Evolutionary conservation across 257 asterid genomes (phyloP), one percentile per base, ranked within the genome.

Genomic region (Prunella vulgaris): DNA sequence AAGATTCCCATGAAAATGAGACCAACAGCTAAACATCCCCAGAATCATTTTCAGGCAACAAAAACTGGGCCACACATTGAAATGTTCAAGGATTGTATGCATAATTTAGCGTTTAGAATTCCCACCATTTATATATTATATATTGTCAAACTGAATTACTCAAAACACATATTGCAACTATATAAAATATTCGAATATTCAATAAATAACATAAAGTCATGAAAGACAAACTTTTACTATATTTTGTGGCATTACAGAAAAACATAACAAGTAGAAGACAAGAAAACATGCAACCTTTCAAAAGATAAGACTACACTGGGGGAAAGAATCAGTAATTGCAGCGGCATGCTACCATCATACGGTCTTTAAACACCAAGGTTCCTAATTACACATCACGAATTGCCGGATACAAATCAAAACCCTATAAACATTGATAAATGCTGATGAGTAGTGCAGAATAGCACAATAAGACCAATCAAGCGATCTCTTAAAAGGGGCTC

Each of bases 341-440:
- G 48, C 52, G 64, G 46, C 33, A 37, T 40, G 35, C 17, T 1
- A 42, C 35, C 65, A 52, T 40, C 52, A 25, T 62, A 14, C 69
- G 51, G 65, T 35, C 61, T 49, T 1, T 40, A 38, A 18, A 44
- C 22, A 71, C 53, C 35, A 22, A 59, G 60, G 53, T 22, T 40
- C 20, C 63, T 20, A 27, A 8, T 49, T 71, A 40, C 40, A 66
- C 60, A 66, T 63, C 67, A 49, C 22, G 24, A 17, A 35, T 52
- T 51, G 21, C 28, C 21, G 18, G 51, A 66, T 61, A 40, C 71
- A 77, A 61, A 77, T 56, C 58, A 66, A 49, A 60, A 40, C 74
- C 81, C 61, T 28, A 25, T 25, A 3, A 38, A 35, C 33, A 28
- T 10, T 14, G 61, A 42, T 2, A 17, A 60, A 40, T 10, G 25